These are phyloP conservation scores for Escovopsis sp. DNA, from an alignment of 2,329 filamentous ascomycete genomes.

Conservation along the genomic window DNA sequence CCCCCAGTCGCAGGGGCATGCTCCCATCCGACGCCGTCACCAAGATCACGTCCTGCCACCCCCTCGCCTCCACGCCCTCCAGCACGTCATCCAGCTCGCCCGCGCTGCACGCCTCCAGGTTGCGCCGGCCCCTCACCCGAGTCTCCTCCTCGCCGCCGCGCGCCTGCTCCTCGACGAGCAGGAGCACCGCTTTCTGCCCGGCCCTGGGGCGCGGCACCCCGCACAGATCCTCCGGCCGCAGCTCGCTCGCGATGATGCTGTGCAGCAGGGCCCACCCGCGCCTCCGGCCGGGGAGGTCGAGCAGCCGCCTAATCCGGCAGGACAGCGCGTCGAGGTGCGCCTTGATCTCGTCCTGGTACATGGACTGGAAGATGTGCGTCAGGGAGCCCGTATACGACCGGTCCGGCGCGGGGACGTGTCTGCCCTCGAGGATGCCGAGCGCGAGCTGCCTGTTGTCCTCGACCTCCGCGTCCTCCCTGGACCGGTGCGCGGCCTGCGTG, in stretches of 20 bases:
- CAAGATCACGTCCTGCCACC: constrained; percentile 15
- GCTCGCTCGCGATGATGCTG: not conserved
- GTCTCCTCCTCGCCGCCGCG: not conserved
- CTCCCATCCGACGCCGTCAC: constrained; percentile 6
- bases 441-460: not conserved
- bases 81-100: constrained; percentile 7
- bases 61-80: constrained; percentile 5
- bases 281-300: not conserved
- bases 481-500: not conserved
- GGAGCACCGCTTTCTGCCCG: not conserved
- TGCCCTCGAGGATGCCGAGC: not conserved
- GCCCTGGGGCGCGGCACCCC: not conserved
- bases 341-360: not conserved
- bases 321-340: not conserved
- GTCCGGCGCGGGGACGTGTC: not conserved
- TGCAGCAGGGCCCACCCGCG: constrained; percentile 1
- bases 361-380: not conserved
- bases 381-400: not conserved
- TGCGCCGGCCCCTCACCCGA: not conserved
- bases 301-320: not conserved
- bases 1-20: constrained; percentile 4
- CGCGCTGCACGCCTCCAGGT: constrained; percentile 6
- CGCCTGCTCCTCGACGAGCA: not conserved
- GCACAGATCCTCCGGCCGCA: not conserved
- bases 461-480: not conserved